Conservation (phyloP, 2,329 filamentous ascomycete genomes). For the Helotiales sp. region DNA sequence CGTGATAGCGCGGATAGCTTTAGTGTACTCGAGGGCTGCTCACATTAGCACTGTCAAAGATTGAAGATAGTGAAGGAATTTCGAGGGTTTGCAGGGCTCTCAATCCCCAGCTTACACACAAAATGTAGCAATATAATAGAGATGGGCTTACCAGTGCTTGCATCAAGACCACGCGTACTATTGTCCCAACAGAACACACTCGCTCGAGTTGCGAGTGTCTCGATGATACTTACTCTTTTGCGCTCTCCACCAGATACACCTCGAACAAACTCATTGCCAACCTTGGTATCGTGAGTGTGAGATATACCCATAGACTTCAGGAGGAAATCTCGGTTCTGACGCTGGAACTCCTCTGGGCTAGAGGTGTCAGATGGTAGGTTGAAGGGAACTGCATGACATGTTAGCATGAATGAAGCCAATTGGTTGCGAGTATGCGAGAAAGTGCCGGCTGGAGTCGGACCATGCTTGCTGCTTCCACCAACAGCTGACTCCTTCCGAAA, state of each 20-base stretch:
- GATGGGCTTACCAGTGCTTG: no score
- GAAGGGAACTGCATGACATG: conserved; percentile 26
- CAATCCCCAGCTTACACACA: no score
- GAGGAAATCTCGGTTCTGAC: conserved; percentile 33
- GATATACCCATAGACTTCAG: conserved; percentile 45
- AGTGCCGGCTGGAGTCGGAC: no score
- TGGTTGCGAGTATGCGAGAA: not conserved
- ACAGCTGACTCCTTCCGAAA: no score
- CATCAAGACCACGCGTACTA: conserved; percentile 64
- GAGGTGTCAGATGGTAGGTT: conserved; percentile 45
- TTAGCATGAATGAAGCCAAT: not conserved
- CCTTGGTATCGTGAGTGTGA: conserved; percentile 56
- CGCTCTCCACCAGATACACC: conserved; percentile 63
- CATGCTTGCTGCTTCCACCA: no score
- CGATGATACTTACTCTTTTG: conserved; percentile 62
- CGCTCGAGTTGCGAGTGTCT: conserved; percentile 37
- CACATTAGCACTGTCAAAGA: no score
- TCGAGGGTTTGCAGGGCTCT: no score
- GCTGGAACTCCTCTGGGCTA: conserved; percentile 46
- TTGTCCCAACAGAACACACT: conserved; percentile 67
- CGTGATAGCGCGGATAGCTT: conserved; percentile 62
- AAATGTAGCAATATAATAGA: no score
- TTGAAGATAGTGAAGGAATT: no score
- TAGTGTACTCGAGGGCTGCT: conserved; percentile 65
- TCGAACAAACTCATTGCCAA: conserved; percentile 59